Conservation (phyloP, 2,329 filamentous ascomycete genomes). For the Ceratocystiopsis brevicomis region DNA sequence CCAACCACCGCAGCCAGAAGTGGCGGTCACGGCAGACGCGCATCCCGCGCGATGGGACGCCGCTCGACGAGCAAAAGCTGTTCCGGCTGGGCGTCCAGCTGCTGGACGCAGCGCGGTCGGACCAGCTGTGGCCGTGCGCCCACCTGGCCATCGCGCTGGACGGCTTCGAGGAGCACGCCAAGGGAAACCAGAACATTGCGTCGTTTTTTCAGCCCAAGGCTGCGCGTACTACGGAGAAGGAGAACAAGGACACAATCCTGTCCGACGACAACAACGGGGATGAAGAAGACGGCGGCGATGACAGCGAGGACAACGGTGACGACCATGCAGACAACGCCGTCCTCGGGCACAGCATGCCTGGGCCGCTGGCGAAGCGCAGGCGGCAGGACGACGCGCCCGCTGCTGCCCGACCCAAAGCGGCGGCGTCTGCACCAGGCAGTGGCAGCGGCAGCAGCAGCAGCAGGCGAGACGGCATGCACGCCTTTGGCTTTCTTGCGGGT, state of each 20-base stretch:
- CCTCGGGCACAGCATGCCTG: not conserved
- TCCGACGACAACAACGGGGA: not conserved
- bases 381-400: not conserved
- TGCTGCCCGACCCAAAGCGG: too few species aligned
- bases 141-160: conserved; percentile 75
- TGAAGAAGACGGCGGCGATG: not conserved
- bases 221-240: too few species aligned
- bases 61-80: conserved; percentile 51
- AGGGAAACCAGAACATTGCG: conserved; percentile 70
- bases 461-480: too few species aligned
- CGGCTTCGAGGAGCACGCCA: conserved; percentile 80
- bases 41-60: conserved; percentile 52
- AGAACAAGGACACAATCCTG: not conserved
- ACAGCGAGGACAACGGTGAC: not conserved
- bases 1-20: not conserved
- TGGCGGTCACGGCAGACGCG: conserved; percentile 50
- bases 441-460: not conserved
- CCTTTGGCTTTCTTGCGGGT: too few species aligned
- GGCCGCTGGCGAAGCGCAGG: conserved; percentile 1
- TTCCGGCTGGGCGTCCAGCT: conserved; percentile 61
- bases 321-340: not conserved
- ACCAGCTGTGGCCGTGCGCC: conserved; percentile 73
- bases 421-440: too few species aligned
- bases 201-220: conserved; percentile 38
- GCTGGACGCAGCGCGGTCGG: conserved; percentile 61